Base-by-base conservation (phyloP, 768 basidiomycete species). In the Russula dissimulans region DNA sequence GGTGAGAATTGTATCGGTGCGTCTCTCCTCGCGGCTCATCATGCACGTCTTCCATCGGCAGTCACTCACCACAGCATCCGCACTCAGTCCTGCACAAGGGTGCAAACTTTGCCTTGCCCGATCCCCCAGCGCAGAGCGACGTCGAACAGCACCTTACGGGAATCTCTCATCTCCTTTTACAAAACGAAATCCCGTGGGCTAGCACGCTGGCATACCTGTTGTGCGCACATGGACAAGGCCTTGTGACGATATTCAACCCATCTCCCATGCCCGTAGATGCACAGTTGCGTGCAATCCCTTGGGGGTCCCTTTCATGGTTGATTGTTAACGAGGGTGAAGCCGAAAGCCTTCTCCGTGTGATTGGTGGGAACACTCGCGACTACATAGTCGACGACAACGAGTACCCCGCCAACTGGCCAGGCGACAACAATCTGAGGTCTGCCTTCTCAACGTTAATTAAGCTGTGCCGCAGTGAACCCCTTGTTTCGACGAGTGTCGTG, bases 1-100 rank as follows among this genome's bases (percentile, higher is more conserved):
- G 84, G 84, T 38, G 82, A 85, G 68, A 85, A 85, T 61, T 79
- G 81, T 64, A 85, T 85, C 65, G 78, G 83, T 83, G 57, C 51
- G 78, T 70, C 18, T 38, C 34, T 36, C 29, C 1, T 10, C 50
- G 12, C 3, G 14, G 29, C 11, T 26, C 18, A 5, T 17, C 42
- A 0, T n/a, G 10, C 43, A 6, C 22, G 18, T 36, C 15, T 17
- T 15, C 22, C 22, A 1, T 38, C 7, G 17, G 11, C 11, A 26
- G 66, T 49, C 31, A 49, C 17, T 18, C 18, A 18, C 44, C 17
- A 18, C 41, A 48, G 6, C 57, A 46, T 36, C 17, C 26, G 42
- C n/a, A 14, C 17, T 29, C 50, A 81, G 83, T 85, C 42, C 73
- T 85, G 1, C 81, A 78, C 64, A 78, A 81, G 22, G 84, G 83